Evolutionary conservation across 164 flowering plant genomes (phyloP).

Genomic region (Sextonia rubra): DNA sequence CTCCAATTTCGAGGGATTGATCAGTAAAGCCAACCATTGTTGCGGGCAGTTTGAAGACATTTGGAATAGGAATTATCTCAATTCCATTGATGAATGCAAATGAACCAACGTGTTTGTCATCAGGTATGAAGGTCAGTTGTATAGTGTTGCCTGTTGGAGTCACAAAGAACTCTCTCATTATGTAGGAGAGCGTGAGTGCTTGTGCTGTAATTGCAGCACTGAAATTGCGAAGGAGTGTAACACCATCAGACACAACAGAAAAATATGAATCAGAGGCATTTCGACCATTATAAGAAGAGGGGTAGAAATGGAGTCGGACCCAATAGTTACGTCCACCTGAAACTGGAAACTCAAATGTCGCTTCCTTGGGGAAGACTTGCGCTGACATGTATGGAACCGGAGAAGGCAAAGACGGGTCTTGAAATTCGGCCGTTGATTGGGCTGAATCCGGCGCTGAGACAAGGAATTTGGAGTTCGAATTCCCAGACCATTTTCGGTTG

Average conservation of each 20-base stretch:
- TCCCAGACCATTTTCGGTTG: slow-evolving; percentile 43
- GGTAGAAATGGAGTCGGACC: slow-evolving; percentile 75
- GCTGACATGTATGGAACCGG: slow-evolving; percentile 64
- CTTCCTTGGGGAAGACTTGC: slow-evolving; percentile 41
- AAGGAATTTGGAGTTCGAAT: slow-evolving; percentile 37
- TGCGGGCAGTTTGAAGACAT: slow-evolving; percentile 32
- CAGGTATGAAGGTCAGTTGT: slow-evolving; percentile 49
- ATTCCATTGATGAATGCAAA: slow-evolving; percentile 81
- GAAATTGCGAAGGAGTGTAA: slow-evolving; percentile 59
- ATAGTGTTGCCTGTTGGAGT: slow-evolving; percentile 22
- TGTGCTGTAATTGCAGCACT: slow-evolving; percentile 66
- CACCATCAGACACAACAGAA: slow-evolving; percentile 34
- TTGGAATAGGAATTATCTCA: slow-evolving; percentile 55
- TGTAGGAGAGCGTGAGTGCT: slow-evolving; percentile 67
- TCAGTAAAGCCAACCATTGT: slow-evolving; percentile 41
- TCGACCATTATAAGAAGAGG: slow-evolving; percentile 40
- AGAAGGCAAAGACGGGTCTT: slow-evolving; percentile 69
- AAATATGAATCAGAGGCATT: slow-evolving; percentile 43
- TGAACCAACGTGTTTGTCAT: slow-evolving; percentile 23
- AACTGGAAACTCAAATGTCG: slow-evolving; percentile 36
- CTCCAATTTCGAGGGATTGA: slow-evolving; percentile 24
- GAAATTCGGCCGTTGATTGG: slow-evolving; percentile 28
- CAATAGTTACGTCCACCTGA: slow-evolving; percentile 22
- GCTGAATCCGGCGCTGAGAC: slow-evolving; percentile 19
- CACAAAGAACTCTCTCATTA: slow-evolving; percentile 51